Evolutionary conservation across 192 early-diverging fungal species (phyloP).

Genomic region (Entophlyctis helioformis): DNA sequence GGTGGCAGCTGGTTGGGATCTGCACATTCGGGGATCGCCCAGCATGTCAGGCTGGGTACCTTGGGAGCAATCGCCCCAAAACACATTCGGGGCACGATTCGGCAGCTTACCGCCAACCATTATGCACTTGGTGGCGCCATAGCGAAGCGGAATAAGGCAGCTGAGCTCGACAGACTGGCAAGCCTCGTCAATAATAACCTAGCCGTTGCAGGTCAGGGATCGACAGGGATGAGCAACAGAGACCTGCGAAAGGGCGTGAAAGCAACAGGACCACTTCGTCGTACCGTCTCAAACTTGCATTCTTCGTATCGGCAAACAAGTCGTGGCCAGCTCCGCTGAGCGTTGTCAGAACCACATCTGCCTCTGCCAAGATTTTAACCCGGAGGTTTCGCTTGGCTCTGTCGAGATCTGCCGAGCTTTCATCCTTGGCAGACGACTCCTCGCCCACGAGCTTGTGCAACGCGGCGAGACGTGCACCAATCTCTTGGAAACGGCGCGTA

Average conservation of each 20-base stretch:
- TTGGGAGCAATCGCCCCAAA: no score
- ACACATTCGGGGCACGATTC: not conserved
- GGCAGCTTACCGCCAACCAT: conserved; percentile 63
- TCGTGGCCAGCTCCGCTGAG: conserved; percentile 82
- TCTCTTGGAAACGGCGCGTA: no score
- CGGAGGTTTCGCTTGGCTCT: conserved; percentile 39
- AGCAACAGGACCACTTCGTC: not conserved
- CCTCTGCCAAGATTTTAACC: conserved; percentile 55
- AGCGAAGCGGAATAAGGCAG: conserved; percentile 78
- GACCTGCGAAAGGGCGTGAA: no score
- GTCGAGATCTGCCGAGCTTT: conserved; percentile 28
- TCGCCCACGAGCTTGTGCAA: no score
- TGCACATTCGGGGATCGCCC: conserved; percentile 7
- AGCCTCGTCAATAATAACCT: conserved; percentile 93
- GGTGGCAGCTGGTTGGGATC: conserved; percentile 92
- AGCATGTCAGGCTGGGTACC: no score
- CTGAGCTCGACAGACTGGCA: conserved; percentile 84
- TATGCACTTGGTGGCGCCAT: conserved; percentile 66
- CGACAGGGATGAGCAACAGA: no score
- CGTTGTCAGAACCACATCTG: conserved; percentile 69
- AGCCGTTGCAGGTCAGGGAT: no score
- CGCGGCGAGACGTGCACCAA: no score
- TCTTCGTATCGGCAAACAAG: conserved; percentile 43
- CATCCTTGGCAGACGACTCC: no score
- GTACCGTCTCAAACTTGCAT: conserved; percentile 50